Conservation (phyloP, 768 basidiomycete species). For the Obba rivulosa region DNA sequence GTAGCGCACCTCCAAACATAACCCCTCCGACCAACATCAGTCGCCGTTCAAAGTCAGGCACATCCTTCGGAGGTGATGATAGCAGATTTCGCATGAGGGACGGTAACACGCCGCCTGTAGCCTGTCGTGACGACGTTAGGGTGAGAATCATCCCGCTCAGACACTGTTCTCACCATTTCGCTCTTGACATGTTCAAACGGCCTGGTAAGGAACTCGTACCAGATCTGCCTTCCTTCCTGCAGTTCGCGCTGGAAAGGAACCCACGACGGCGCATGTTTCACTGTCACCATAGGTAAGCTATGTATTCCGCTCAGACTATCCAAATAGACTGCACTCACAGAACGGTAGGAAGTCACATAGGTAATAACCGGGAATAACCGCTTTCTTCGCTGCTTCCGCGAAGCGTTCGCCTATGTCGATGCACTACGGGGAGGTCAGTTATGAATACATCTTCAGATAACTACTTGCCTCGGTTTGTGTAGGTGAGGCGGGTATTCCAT, state of each 20-base stretch:
- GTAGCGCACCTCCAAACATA: constrained; percentile 9
- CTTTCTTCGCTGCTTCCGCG: constrained; percentile 10
- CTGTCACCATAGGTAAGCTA: constrained; percentile 12
- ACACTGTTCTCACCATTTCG: constrained; percentile 11
- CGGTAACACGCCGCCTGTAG: constrained; percentile 8
- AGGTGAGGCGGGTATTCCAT: background rate
- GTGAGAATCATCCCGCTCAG: too few species aligned
- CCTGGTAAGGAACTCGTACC: constrained; percentile 6
- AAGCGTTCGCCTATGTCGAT: too few species aligned
- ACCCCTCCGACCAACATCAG: constrained; percentile 6
- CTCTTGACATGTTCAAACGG: constrained; percentile 19
- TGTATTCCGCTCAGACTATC: background rate
- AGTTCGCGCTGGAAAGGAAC: constrained; percentile 22
- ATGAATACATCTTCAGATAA: too few species aligned
- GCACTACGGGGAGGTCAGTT: too few species aligned
- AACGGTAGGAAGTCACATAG: constrained; percentile 25
- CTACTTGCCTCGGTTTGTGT: too few species aligned
- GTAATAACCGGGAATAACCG: constrained; percentile 34
- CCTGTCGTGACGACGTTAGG: constrained; percentile 1
- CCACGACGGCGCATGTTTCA: constrained; percentile 20
- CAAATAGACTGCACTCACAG: constrained; percentile 1
- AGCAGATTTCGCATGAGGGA: constrained; percentile 13
- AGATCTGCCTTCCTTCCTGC: constrained; percentile 5
- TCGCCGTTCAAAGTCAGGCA: background rate
- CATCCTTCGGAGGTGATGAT: constrained; percentile 14